Evolutionary conservation across 2,329 filamentous ascomycete genomes (phyloP).

Genomic region (Mycocentrospora acerina): DNA sequence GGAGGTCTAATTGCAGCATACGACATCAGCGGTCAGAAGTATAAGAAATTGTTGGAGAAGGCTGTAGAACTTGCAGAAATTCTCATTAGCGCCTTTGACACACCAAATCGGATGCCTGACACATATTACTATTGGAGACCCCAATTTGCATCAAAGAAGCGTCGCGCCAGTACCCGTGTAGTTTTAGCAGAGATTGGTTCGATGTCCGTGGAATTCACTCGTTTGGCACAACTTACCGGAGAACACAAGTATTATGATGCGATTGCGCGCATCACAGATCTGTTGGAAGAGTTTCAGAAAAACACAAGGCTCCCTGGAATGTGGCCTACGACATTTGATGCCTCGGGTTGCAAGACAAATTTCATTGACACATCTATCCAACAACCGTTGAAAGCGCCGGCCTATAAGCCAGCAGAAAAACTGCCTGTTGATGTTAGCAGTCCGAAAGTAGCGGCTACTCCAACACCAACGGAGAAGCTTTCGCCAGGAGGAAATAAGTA

Average conservation of each 20-base stretch:
- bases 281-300: constrained; percentile 48
- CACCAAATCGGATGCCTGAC: constrained; percentile 66
- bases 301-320: constrained; percentile 50
- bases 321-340: constrained; percentile 51
- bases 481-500: constrained; percentile 37
- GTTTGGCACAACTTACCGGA: constrained; percentile 49
- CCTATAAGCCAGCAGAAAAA: not conserved
- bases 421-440: too few relatives aligned
- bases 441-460: constrained; percentile 1
- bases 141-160: constrained; percentile 38
- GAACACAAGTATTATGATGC: constrained; percentile 53
- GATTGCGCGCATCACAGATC: constrained; percentile 47
- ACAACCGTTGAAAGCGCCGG: constrained; percentile 20
- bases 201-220: constrained; percentile 52
- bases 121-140: constrained; percentile 59
- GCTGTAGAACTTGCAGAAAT: constrained; percentile 65
- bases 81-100: constrained; percentile 68
- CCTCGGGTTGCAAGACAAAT: constrained; percentile 39
- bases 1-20: constrained; percentile 70
- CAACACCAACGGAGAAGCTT: constrained; percentile 19
- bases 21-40: constrained; percentile 60
- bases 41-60: constrained; percentile 59
- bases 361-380: constrained; percentile 26
- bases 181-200: constrained; percentile 53
- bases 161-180: constrained; percentile 44